Base-by-base conservation (phyloP, 192 early-diverging fungal species). In the Linnemannia schmuckeri region DNA sequence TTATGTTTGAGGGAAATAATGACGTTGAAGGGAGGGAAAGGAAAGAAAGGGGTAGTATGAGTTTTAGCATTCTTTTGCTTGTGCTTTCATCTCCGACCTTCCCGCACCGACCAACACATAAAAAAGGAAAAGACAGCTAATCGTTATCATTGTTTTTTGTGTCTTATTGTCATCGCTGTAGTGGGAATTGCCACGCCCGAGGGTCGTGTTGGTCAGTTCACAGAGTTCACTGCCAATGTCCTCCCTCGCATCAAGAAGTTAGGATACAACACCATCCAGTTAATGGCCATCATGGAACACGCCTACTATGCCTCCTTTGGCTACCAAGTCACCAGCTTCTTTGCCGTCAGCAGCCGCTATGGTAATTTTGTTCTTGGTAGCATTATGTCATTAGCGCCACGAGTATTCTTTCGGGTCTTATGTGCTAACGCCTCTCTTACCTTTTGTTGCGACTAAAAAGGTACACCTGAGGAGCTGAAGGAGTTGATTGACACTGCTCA, bases 301-400 rank as follows among this genome's bases (percentile, higher is more conserved):
- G 97, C 98, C 40, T 99, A 99, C 89, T 99, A 99, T 80, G 98
- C 97, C 52, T 96, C 95, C 13, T 99, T 99, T 80, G 98, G 98
- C 4, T 99, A 99, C 88, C 98, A 99, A 86, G 98, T 99, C 71
- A 98, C 98, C 44, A 97, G 94, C 82, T 99, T 98, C 89, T 99
- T 97, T 89, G 96, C 97, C n/a, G 93, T 95, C 44, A 95, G 97
- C 73, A 95, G 94, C 87, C 95, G 98, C 42, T 98, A 96, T 83
- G 98, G 96, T 90, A 88, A 49, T 66, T 24, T 55, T 57, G 35
- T 37, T 57, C 75, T 3, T 76, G 0, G 30, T 13, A 3, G 10
- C n/a, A 20, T 49, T n/a, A 40, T 24, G 0, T 17, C 30, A 35
- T 54, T 24, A 30, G 6, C n/a, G 13, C 37, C 3, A 37, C 37